Evolutionary conservation across 75 land plant genomes (phyloP).

Genomic region (Selaginella tamariscina): DNA sequence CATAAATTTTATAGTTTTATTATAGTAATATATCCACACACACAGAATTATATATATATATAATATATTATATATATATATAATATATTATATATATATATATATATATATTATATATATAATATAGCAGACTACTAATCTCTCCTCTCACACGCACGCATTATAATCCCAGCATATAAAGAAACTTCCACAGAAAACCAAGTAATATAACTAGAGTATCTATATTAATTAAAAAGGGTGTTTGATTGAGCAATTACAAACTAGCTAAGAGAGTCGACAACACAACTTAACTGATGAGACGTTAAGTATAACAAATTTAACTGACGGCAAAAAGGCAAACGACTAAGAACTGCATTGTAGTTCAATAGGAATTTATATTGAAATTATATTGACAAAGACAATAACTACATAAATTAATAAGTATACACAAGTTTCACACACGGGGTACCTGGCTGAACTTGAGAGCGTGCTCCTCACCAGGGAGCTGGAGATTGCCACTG

Average conservation of each 20-base stretch:
- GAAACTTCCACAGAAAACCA: no score
- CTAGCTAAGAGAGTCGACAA: no score
- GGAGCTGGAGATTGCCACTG: slow-evolving; percentile 48
- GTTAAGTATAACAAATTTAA: no score
- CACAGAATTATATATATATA: neutral
- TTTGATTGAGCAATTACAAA: no score
- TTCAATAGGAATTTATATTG: no score
- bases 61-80: neutral
- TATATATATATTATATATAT: neutral
- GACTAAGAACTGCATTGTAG: no score
- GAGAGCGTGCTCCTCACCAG: slow-evolving; percentile 50
- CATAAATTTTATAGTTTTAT: neutral
- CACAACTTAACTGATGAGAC: no score
- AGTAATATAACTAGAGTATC: no score
- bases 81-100: neutral
- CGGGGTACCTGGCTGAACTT: slow-evolving; percentile 52
- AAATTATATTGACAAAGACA: no score
- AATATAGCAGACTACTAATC: neutral
- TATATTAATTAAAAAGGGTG: no score
- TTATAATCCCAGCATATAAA: no score
- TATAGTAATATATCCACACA: neutral
- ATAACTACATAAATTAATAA: neutral
- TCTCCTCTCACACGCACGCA: neutral
- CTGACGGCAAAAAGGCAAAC: no score
- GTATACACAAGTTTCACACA: neutral